Percentiles rank a stretch among this genome's conserved stretches.
Evolutionary conservation across 2,329 filamentous ascomycete species (phyloP).

Genomic region (Scortechinia acanthostroma): DNA sequence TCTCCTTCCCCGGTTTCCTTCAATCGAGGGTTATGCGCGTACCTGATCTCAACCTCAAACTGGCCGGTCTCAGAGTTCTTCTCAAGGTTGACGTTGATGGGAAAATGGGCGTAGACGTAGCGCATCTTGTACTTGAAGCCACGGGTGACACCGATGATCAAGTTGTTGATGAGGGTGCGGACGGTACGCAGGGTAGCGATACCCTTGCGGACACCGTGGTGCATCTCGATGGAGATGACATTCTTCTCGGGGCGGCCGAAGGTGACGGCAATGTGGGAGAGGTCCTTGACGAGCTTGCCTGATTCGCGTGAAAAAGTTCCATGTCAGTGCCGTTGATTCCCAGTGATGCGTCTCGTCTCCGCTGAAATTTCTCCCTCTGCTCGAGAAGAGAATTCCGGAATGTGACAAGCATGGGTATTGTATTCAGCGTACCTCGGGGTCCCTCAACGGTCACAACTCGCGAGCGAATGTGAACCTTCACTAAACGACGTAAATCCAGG

Average conservation of each 20-base stretch:
- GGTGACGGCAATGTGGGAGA: slow-evolving; percentile 91
- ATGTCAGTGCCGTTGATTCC: slow-evolving; percentile 14
- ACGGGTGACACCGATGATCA: slow-evolving; percentile 96
- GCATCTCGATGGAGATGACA: slow-evolving; percentile 91
- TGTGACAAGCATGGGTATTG: slow-evolving; percentile 6
- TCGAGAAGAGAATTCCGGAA: slow-evolving; percentile 7
- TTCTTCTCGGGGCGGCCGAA: slow-evolving; percentile 83
- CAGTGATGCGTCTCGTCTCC: slow-evolving; percentile 8
- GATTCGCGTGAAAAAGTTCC: slow-evolving; percentile 13
- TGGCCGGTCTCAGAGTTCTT: slow-evolving; percentile 87
- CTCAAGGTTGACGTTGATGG: slow-evolving; percentile 99
- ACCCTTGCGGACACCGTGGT: slow-evolving; percentile 97
- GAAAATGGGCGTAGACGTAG: slow-evolving; percentile 99
- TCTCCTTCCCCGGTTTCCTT: slow-evolving; percentile 5
- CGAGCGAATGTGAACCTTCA: slow-evolving; percentile 97
- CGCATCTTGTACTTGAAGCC: slow-evolving; percentile 99
- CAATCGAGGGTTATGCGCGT: slow-evolving; percentile 27
- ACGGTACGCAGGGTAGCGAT: slow-evolving; percentile 97
- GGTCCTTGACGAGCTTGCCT: slow-evolving; percentile 95
- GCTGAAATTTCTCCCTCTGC: slow-evolving; percentile 6
- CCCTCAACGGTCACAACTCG: slow-evolving; percentile 94
- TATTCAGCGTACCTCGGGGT: slow-evolving; percentile 64
- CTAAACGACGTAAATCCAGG: slow-evolving; percentile 48
- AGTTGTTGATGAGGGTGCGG: slow-evolving; percentile 95
- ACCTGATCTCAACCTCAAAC: slow-evolving; percentile 95